Evolutionary conservation across 2,329 filamentous ascomycete species (phyloP), one percentile per base, ranked within the genome.

Genomic region (Paecilomyces sp.): DNA sequence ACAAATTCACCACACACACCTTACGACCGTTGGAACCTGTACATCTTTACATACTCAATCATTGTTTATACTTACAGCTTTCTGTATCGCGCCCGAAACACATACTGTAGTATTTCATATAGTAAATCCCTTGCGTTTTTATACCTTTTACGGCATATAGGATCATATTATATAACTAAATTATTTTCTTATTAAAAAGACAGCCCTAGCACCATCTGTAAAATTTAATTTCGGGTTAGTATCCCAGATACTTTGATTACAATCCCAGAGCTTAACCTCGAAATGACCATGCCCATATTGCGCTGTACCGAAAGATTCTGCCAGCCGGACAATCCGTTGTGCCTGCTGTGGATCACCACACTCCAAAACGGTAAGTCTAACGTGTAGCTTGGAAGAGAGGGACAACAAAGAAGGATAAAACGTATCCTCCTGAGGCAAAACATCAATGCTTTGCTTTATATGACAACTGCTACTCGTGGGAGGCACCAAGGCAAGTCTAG

Each of bases 401-500:
- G 55, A 57, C n/a, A 75, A 57, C n/a, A 76, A 68, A 7, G 60
- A 64, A 12, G 67, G 62, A 60, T 76, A 77, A 58, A 77, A 77
- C 3, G 69, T 60, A 63, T 77, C 75, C 33, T 72, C 72, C 3
- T 60, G 66, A 8, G 34, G 47, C 57, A 15, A 28, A 41, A 2
- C 11, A 33, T 34, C 47, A 18, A 25, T 52, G 56, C 59, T 3
- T n/a, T 12, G 30, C 54, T 5, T 13, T 15, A 11, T 8, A 47
- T 22, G 1, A 50, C 8, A 4, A 56, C 33, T 3, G 36, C 7
- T 22, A 15, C 3, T 22, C 1, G 15, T 18, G 6, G 83, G 83
- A 9, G 83, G 84, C 0, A 97, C 90, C 13, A 97, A 80, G 0
- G 94, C 94, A 12, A 90, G 75, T 63, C 79, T 84, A 3, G 94